Conservation (phyloP, 139 green algal species). For the Picochlorum sp. region DNA sequence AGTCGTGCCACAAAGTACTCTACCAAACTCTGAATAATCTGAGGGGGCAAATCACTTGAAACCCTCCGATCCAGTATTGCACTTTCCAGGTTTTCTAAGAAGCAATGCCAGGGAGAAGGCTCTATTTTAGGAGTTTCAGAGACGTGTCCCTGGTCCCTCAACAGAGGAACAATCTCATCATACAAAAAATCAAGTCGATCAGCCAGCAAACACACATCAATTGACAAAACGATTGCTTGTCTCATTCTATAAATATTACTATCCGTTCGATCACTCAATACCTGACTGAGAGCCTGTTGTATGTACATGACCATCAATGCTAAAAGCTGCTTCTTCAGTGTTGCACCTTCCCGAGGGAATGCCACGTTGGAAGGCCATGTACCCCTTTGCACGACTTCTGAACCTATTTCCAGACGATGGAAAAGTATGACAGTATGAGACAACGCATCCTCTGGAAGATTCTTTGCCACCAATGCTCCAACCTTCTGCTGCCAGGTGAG, state of each 20-base stretch:
- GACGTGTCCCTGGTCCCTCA: constrained; percentile 1
- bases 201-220: constrained; percentile 33
- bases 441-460: constrained; percentile 21
- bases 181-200: constrained; percentile 25
- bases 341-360: constrained; percentile 4
- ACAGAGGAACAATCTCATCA: constrained; percentile 19
- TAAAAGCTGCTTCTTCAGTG: constrained; percentile 14
- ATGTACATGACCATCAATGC: constrained; percentile 10
- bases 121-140: neutral
- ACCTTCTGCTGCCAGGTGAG: constrained; percentile 48
- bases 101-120: constrained; percentile 21
- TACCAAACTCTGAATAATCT: constrained; percentile 75
- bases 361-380: constrained; percentile 17
- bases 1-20: constrained; percentile 50
- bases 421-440: constrained; percentile 8
- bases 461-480: constrained; percentile 21
- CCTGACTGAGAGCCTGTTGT: neutral
- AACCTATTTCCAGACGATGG: neutral
- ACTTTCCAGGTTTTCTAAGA: constrained; percentile 49
- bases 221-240: constrained; percentile 14
- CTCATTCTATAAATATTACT: constrained; percentile 1
- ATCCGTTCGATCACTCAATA: neutral
- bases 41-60: constrained; percentile 36
- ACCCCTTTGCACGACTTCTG: neutral
- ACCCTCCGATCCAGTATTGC: constrained; percentile 32